Evolutionary conservation across 805 yeast genomes (phyloP), one percentile per base, ranked within the genome.

Genomic region (Starmerella kuoi): DNA sequence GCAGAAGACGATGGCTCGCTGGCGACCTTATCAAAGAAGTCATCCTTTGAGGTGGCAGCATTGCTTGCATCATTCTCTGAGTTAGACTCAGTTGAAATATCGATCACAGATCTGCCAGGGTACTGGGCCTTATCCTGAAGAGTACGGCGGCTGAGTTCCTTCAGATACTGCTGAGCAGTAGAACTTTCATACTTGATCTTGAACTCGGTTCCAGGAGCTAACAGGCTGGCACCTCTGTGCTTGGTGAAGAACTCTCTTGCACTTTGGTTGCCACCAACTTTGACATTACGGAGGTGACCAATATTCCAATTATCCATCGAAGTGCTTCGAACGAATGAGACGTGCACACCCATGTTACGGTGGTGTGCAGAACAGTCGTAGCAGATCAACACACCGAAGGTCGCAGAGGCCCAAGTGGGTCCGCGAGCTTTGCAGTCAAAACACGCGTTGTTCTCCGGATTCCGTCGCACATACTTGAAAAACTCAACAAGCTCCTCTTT

Each of bases 391-490:
- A 87, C 82, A 42, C 96, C 98, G 62, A 84, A 88, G 12, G 97
- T 95, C 42, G 88, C 86, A 12, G 97, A 88, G 3, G 98, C 84
- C 98, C 98, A 91, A 0, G 97, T 85, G 28, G 98, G 97, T 61
- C 87, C 87, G 59, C 82, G 85, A 54, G 87, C 82, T 40, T 80
- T 73, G 63, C 98, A 91, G 60, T 91, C 98, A 64, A 91, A 88
- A 64, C 98, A 91, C 41, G 61, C 61, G 55, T 59, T 79, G 67
- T 87, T 87, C 36, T 85, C 81, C 76, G 76, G 48, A 56, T 72
- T 68, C 61, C 78, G 66, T 54, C 74, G 72, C 52, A 83, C 66
- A 59, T 72, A 69, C 39, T 67, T 66, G 56, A 84, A 84, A 50
- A 84, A 73, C 38, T 69, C 69, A 36, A 70, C 70, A 40, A 79